phyloP scores from a whole-genome alignment of 192 early-diverging fungal genomes.

The Dissophora ornata region DNA sequence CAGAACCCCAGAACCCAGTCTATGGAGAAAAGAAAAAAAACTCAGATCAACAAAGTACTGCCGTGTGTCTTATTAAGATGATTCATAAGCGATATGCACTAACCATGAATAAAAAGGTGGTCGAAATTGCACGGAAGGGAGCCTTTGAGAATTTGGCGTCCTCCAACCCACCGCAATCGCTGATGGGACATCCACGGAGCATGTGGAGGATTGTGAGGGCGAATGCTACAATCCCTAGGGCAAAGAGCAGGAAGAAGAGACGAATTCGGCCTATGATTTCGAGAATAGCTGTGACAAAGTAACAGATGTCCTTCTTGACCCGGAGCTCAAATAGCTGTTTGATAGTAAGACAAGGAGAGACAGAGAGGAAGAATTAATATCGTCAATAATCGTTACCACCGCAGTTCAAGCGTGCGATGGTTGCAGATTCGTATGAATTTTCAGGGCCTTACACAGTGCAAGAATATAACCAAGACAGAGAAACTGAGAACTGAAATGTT shows the following conservation, averaged over 20 bases:
- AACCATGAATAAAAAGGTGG: conserved; percentile 9
- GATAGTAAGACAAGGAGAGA: conserved; percentile 1
- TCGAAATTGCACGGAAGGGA: conserved; percentile 4
- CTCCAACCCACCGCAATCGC: conserved; percentile 7
- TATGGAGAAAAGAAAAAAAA: conserved; percentile 4
- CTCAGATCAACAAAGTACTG: neutral
- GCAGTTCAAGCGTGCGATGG: conserved; percentile 1
- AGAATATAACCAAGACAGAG: conserved; percentile 10
- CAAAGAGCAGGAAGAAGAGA: conserved; percentile 2
- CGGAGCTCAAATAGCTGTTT: conserved; percentile 11
- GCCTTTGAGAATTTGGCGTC: conserved; percentile 6
- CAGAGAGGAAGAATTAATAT: conserved; percentile 4
- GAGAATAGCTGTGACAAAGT: conserved; percentile 12
- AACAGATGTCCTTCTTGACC: conserved; percentile 9
- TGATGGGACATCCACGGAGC: conserved; percentile 3
- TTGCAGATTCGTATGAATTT: neutral
- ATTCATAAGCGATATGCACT: neutral
- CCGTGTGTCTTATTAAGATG: conserved; percentile 2
- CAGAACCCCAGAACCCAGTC: conserved; percentile 4
- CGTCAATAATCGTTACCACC: conserved; percentile 1
- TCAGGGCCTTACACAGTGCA: conserved; percentile 10
- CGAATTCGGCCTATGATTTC: conserved; percentile 14
- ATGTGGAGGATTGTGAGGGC: conserved; percentile 8
- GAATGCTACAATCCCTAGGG: conserved; percentile 9
- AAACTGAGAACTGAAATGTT: conserved; percentile 14